Evolutionary conservation across 805 yeast species (phyloP).

Genomic region (Wickerhamiella brachini): DNA sequence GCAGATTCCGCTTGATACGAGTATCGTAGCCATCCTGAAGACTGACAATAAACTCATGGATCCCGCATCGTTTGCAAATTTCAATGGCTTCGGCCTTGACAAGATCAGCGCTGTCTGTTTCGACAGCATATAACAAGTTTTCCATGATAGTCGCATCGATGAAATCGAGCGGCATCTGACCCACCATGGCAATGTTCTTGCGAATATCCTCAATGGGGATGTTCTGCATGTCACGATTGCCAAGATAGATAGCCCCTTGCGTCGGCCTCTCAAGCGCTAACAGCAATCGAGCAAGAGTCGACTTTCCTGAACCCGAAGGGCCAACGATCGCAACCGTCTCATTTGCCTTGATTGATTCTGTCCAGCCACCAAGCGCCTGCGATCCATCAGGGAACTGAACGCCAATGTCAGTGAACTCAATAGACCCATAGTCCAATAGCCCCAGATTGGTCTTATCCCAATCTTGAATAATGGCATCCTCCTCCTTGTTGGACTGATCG

Average conservation of each 20-base stretch:
- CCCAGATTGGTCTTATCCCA: background rate
- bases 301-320: slow-evolving; percentile 83
- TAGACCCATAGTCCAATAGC: slow-evolving; percentile 4
- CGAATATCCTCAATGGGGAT: slow-evolving; percentile 40
- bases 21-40: slow-evolving; percentile 51
- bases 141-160: slow-evolving; percentile 63
- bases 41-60: slow-evolving; percentile 37
- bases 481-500: background rate
- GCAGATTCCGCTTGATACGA: slow-evolving; percentile 32
- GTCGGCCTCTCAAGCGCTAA: slow-evolving; percentile 36
- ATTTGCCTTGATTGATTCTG: slow-evolving; percentile 31
- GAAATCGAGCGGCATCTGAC: slow-evolving; percentile 51
- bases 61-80: slow-evolving; percentile 32
- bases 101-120: background rate
- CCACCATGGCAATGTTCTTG: slow-evolving; percentile 47
- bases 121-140: slow-evolving; percentile 32
- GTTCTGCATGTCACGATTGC: slow-evolving; percentile 33
- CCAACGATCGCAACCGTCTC: slow-evolving; percentile 63
- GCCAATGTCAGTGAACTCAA: slow-evolving; percentile 8
- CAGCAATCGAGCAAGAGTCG: slow-evolving; percentile 52
- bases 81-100: slow-evolving; percentile 1
- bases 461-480: background rate
- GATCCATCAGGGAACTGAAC: slow-evolving; percentile 10
- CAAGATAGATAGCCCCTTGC: slow-evolving; percentile 31
- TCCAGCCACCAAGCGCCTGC: slow-evolving; percentile 30